phyloP scores from a whole-genome alignment of 179 eudicot species.

The Beta corolliflora region DNA sequence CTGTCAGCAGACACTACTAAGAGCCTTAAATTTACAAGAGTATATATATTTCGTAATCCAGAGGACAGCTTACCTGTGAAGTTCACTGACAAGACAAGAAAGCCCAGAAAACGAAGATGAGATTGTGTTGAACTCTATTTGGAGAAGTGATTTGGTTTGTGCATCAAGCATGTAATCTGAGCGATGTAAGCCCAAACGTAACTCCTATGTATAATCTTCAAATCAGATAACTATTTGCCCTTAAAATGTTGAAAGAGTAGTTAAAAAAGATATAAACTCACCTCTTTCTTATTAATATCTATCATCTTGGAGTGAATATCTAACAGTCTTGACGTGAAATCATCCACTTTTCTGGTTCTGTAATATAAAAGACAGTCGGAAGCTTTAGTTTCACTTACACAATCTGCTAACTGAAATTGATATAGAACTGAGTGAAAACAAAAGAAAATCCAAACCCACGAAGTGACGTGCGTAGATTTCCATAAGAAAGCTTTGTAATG shows the following conservation, averaged over 20 bases:
- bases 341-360: conserved; percentile 88
- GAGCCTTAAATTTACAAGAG: background rate
- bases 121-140: conserved; percentile 93
- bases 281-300: conserved; percentile 77
- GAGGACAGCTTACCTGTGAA: conserved; percentile 67
- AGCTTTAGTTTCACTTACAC: conserved; percentile 12
- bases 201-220: conserved; percentile 52
- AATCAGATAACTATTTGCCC: conserved; percentile 9
- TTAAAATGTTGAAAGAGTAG: background rate
- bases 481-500: background rate
- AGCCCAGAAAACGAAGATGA: conserved; percentile 86
- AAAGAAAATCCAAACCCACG: background rate
- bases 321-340: conserved; percentile 78
- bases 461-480: background rate
- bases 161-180: conserved; percentile 99
- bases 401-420: background rate
- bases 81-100: conserved; percentile 74
- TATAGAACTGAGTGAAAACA: conserved; percentile 2
- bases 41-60: background rate
- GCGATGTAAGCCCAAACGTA: conserved; percentile 94
- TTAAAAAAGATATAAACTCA: conserved; percentile 28
- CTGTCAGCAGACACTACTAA: conserved; percentile 14
- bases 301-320: conserved; percentile 93
- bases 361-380: conserved; percentile 21
- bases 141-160: conserved; percentile 83